These are phyloP conservation scores for Cadophora gregata DNA, from an alignment of 2,329 filamentous ascomycete species.

Conservation along the genomic window DNA sequence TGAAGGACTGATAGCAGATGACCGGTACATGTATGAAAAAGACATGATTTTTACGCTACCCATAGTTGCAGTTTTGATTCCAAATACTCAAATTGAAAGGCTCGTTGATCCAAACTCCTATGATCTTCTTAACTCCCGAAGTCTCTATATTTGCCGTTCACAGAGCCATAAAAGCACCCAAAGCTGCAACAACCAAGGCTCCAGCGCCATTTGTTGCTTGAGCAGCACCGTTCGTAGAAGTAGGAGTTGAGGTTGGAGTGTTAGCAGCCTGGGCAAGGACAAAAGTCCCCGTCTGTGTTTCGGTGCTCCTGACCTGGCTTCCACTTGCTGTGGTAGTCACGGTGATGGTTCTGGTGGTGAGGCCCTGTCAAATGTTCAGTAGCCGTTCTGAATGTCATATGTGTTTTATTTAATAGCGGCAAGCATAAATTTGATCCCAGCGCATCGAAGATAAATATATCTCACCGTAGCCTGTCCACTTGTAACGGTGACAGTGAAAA, in stretches of 20 bases:
- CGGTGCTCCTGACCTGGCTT: constrained; percentile 4
- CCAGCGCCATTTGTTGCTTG: constrained; percentile 14
- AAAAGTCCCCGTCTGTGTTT: constrained; percentile 21
- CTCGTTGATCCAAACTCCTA: background rate
- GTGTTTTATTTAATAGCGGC: background rate
- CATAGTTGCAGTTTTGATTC: background rate
- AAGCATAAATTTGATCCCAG: background rate
- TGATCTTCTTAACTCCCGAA: no score
- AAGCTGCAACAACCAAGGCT: constrained; percentile 5
- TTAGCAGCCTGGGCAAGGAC: constrained; percentile 17
- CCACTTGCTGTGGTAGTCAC: constrained; percentile 15
- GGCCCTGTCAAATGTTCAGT: constrained; percentile 1
- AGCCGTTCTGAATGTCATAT: background rate
- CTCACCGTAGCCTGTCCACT: constrained; percentile 8
- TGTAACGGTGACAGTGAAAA: constrained; percentile 19
- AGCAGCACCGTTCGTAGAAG: constrained; percentile 12
- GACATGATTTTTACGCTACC: background rate
- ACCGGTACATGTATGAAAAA: background rate
- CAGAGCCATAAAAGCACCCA: constrained; percentile 15
- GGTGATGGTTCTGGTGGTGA: constrained; percentile 22
- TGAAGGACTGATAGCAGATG: background rate
- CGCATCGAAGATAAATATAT: background rate
- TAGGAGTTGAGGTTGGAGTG: constrained; percentile 14
- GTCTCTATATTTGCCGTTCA: background rate
- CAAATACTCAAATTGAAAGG: background rate